These are phyloP conservation scores for Capronia americana DNA, from an alignment of 2,329 filamentous ascomycete species.

Conservation along the genomic window DNA sequence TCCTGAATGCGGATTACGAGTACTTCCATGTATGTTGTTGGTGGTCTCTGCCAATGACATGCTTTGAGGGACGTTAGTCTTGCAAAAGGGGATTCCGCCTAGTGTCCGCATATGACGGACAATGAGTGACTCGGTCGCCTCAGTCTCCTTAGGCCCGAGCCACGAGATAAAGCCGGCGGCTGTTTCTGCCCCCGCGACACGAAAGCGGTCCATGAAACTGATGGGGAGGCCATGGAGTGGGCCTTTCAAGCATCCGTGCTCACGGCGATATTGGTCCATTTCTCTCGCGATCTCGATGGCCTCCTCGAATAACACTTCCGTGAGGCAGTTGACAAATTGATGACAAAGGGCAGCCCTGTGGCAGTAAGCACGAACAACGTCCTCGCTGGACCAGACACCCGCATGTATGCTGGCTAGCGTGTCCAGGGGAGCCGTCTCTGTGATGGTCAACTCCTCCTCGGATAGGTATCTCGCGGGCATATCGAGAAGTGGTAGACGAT, in stretches of 20 bases:
- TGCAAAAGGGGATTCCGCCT: conserved; percentile 53
- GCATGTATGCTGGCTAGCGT: conserved; percentile 26
- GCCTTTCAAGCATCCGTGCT: conserved; percentile 38
- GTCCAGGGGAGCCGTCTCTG: conserved; percentile 24
- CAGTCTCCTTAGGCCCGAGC: conserved; percentile 23
- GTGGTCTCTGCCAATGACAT: conserved; percentile 53
- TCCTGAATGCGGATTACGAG: conserved; percentile 48
- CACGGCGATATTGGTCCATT: conserved; percentile 38
- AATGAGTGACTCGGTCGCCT: conserved; percentile 45
- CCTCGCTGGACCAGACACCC: conserved; percentile 26
- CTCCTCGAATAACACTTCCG: conserved; percentile 41
- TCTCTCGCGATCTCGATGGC: conserved; percentile 38
- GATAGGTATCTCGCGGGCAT: conserved; percentile 14
- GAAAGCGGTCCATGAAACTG: conserved; percentile 43
- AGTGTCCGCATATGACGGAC: conserved; percentile 52
- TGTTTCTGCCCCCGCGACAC: conserved; percentile 36
- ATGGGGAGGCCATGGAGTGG: conserved; percentile 44
- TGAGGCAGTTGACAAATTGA: conserved; percentile 41
- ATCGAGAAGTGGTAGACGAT: conserved; percentile 6
- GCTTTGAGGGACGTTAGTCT: conserved; percentile 63
- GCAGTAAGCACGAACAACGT: conserved; percentile 39
- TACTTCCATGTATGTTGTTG: conserved; percentile 52
- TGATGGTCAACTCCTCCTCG: conserved; percentile 20
- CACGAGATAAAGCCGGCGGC: conserved; percentile 36
- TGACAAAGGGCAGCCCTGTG: conserved; percentile 39